Evolutionary conservation across 2,329 filamentous ascomycete genomes (phyloP), one percentile per base, ranked within the genome.

Genomic region (Talaromyces piceae): DNA sequence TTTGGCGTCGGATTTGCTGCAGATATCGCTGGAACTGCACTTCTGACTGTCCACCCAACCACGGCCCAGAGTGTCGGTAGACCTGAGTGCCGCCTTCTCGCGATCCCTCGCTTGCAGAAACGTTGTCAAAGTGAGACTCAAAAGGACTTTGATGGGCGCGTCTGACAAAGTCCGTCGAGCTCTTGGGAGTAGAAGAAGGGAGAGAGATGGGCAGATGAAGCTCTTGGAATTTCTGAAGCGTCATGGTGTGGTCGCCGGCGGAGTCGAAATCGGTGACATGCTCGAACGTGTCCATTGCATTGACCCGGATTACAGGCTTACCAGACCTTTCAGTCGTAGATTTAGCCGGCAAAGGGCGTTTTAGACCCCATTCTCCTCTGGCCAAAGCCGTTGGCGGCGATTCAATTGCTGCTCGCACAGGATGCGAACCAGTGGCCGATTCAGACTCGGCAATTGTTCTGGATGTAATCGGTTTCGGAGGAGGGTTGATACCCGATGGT

Each of bases 341-440:
- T 66, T 85, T 85, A 7, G 85, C 72, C 1, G 91, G 91, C 5
- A 97, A 75, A 1, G 89, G 78, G 50, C 91, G 78, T 73, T 97
- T 97, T 61, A 96, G 74, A 12, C 91, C 91, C 91, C 91, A 97
- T 64, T 97, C 91, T 30, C 91, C 91, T 63, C 81, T 81, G 37
- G 77, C 74, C 22, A 88, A 78, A 6, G 90, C 91, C 16, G 82
- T 78, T 41, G 78, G 73, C 5, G 89, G 85, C 0, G 89, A 91
- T 12, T 85, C 84, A 64, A 97, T 86, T 55, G 90, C 81, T 65
- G 93, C 87, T 66, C 87, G 80, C 48, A 83, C 89, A n/a, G 91
- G 91, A 69, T 86, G 87, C 26, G 82, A 79, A 54, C 81, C 77
- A 12, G 91, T 97, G 41, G 86, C 83, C 20, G 82, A 84, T 49